phyloP scores from a whole-genome alignment of 768 basidiomycete species.

The Leccinum broughii region DNA sequence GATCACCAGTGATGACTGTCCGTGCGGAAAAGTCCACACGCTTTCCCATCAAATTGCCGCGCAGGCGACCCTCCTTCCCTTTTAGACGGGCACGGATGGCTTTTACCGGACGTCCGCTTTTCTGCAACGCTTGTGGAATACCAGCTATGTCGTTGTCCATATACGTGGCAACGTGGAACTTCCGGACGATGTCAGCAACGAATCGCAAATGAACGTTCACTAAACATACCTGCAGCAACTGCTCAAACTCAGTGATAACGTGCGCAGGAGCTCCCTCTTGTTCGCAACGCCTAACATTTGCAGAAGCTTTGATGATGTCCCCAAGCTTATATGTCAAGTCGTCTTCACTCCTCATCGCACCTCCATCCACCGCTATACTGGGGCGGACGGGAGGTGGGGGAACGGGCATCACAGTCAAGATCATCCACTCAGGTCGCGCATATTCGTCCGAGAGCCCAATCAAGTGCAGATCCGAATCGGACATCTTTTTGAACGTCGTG shows the following conservation, averaged over 20 bases:
- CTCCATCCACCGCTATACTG: slow-evolving; percentile 96
- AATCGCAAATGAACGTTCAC: not conserved
- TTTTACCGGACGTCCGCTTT: slow-evolving; percentile 96
- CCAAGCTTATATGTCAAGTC: slow-evolving; percentile 98
- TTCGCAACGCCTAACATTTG: slow-evolving; percentile 87
- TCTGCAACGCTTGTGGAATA: slow-evolving; percentile 95
- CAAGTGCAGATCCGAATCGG: slow-evolving; percentile 81
- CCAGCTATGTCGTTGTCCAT: slow-evolving; percentile 99
- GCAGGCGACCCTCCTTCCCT: slow-evolving; percentile 96
- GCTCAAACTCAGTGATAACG: slow-evolving; percentile 94
- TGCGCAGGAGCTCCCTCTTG: slow-evolving; percentile 97
- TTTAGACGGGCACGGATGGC: slow-evolving; percentile 97
- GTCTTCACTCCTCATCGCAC: slow-evolving; percentile 95
- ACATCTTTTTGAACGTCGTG: slow-evolving; percentile 94
- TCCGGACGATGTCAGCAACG: slow-evolving; percentile 1
- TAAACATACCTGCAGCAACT: slow-evolving; percentile 81
- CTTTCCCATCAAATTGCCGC: slow-evolving; percentile 99
- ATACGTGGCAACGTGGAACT: slow-evolving; percentile 99
- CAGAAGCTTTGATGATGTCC: slow-evolving; percentile 94
- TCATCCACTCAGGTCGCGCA: slow-evolving; percentile 99
- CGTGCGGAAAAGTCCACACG: slow-evolving; percentile 99
- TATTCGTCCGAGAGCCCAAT: slow-evolving; percentile 95
- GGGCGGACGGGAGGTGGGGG: slow-evolving; percentile 98
- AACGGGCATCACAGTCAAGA: slow-evolving; percentile 94
- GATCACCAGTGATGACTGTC: slow-evolving; percentile 99